Percentiles rank a stretch among this genome's conserved stretches.
Evolutionary conservation across 805 yeast genomes (phyloP).

Genomic region (Priceomyces melissophilus): DNA sequence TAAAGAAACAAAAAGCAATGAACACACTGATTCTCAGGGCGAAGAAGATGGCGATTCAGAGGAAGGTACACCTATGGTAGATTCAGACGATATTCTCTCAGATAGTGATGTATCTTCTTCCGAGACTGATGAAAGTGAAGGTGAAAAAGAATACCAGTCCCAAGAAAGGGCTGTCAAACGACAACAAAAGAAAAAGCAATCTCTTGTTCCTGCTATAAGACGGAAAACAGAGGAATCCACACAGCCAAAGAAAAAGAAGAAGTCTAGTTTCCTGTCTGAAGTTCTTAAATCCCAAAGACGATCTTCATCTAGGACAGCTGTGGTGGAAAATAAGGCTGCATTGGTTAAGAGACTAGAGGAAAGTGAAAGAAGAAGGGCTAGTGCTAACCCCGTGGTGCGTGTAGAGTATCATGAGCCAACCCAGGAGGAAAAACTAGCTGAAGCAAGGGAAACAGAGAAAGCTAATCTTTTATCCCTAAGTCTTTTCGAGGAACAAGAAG

Average conservation of each 20-base stretch:
- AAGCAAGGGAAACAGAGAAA: slow-evolving; percentile 83
- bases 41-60: slow-evolving; percentile 19
- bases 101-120: slow-evolving; percentile 51
- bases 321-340: slow-evolving; percentile 73
- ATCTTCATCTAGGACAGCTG: slow-evolving; percentile 73
- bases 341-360: slow-evolving; percentile 67
- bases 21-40: slow-evolving; percentile 12
- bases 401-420: slow-evolving; percentile 52
- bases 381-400: slow-evolving; percentile 40
- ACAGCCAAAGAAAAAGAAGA: slow-evolving; percentile 27
- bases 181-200: slow-evolving; percentile 16
- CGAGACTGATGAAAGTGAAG: slow-evolving; percentile 63
- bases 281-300: slow-evolving; percentile 55
- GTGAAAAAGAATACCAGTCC: slow-evolving; percentile 58
- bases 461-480: slow-evolving; percentile 70
- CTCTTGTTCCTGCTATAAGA: slow-evolving; percentile 30
- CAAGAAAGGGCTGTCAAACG: slow-evolving; percentile 37
- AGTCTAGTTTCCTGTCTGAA: slow-evolving; percentile 38
- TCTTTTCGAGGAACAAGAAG: slow-evolving; percentile 79
- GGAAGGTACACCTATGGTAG: slow-evolving; percentile 15
- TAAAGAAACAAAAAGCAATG: slow-evolving; percentile 9
- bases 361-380: slow-evolving; percentile 59
- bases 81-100: slow-evolving; percentile 51
- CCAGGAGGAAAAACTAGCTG: slow-evolving; percentile 69
- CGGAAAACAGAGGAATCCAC: slow-evolving; percentile 24